Percentiles rank a stretch among this genome's conserved stretches.
Evolutionary conservation across 2,329 filamentous ascomycete species (phyloP).

Genomic region (Dothistroma septosporum): DNA sequence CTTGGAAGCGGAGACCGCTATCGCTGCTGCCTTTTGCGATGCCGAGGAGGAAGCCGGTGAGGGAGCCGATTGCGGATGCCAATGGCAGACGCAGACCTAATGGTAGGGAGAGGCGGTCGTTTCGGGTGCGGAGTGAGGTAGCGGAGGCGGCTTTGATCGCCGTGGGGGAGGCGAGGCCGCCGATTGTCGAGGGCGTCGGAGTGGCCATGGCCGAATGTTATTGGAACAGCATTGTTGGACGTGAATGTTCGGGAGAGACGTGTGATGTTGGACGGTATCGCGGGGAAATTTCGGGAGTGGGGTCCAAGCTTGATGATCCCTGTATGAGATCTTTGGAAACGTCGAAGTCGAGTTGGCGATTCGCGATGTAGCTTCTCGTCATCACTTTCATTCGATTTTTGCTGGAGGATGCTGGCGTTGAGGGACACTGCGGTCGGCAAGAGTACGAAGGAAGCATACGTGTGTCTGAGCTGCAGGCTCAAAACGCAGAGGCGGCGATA

Average conservation of each 20-base stretch:
- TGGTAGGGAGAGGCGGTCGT: constrained; percentile 33
- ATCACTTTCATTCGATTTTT: neutral
- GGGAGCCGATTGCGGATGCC: constrained; percentile 23
- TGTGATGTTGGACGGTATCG: constrained; percentile 1
- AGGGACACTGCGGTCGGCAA: constrained; percentile 11
- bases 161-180: neutral
- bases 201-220: neutral
- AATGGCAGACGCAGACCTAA: constrained; percentile 32
- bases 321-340: neutral
- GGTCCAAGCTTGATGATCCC: neutral
- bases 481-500: constrained; percentile 11
- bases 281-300: constrained; percentile 1
- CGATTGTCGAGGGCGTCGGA: neutral
- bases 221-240: neutral
- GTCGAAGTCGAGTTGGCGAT: neutral
- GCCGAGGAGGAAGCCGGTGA: constrained; percentile 32
- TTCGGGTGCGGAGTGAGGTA: constrained; percentile 11
- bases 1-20: constrained; percentile 73
- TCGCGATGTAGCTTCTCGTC: neutral
- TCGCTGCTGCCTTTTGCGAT: constrained; percentile 32
- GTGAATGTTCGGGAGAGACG: neutral
- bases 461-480: constrained; percentile 26
- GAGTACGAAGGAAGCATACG: constrained; percentile 17
- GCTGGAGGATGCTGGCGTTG: constrained; percentile 17
- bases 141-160: neutral